Percentiles rank a stretch among this genome's conserved stretches.
These are phyloP conservation scores for Lachnellula willkommii DNA, from an alignment of 2,329 filamentous ascomycete genomes.

Conservation along the genomic window DNA sequence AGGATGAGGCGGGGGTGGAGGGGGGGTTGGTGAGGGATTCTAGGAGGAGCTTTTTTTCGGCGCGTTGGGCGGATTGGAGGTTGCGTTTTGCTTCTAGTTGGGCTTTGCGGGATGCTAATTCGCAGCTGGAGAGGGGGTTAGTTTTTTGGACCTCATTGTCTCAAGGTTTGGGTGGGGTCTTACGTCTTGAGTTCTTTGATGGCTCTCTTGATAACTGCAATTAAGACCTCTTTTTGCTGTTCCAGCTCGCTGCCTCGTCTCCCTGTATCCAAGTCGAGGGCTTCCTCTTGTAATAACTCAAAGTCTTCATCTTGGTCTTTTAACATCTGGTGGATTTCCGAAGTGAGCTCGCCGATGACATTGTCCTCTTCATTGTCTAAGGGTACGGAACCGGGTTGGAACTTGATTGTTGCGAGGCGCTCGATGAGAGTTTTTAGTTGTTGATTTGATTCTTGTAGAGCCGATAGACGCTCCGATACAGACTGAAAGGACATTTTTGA, in stretches of 20 bases:
- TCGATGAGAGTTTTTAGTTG: slow-evolving; percentile 56
- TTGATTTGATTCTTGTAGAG: slow-evolving; percentile 55
- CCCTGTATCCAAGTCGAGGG: slow-evolving; percentile 59
- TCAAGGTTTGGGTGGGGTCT: slow-evolving; percentile 5
- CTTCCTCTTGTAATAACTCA: slow-evolving; percentile 72
- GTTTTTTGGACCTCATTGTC: not conserved
- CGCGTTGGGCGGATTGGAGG: slow-evolving; percentile 65
- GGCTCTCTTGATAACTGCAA: slow-evolving; percentile 61
- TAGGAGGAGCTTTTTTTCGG: slow-evolving; percentile 72
- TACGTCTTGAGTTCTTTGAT: slow-evolving; percentile 67
- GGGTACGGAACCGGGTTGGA: slow-evolving; percentile 53
- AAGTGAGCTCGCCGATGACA: slow-evolving; percentile 64
- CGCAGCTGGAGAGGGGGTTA: slow-evolving; percentile 11
- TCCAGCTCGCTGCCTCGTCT: slow-evolving; percentile 49
- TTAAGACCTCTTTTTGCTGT: slow-evolving; percentile 59
- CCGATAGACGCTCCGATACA: slow-evolving; percentile 55
- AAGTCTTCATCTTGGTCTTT: slow-evolving; percentile 78
- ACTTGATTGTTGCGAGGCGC: slow-evolving; percentile 52
- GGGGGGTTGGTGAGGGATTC: slow-evolving; percentile 50
- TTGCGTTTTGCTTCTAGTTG: slow-evolving; percentile 73
- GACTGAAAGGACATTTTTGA: slow-evolving; percentile 52
- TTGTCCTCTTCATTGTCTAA: slow-evolving; percentile 41
- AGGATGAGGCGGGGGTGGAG: slow-evolving; percentile 23
- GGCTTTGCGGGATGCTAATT: slow-evolving; percentile 69
- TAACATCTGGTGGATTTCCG: slow-evolving; percentile 73